Evolutionary conservation across 1,284 basidiomycete genomes (phyloP), one percentile per base, ranked within the genome.

Genomic region (Ustilago esculenta): DNA sequence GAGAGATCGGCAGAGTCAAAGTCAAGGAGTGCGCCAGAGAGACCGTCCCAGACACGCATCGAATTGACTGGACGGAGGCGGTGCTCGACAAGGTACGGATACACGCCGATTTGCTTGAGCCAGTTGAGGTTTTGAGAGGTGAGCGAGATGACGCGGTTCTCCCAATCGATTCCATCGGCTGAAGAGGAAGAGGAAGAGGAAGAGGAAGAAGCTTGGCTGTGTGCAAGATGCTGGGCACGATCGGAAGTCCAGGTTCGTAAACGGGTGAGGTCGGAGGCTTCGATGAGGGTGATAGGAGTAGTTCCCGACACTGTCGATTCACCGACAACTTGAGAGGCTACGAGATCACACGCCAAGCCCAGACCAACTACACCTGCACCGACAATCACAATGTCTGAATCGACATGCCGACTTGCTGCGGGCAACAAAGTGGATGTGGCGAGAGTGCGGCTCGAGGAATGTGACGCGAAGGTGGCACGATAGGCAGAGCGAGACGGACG

Each of bases 41-140:
- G 66, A 20, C 79, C 80, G 47, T 81, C 80, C 63, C 72, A 80
- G n/a, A 81, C 77, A 20, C 68, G 66, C 72, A 81, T 81, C 5
- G 75, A 64, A 21, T 51, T 61, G 35, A 81, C 55, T 11, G 75
- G 44, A 1, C 77, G 66, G 20, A 78, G 52, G 4, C 77, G 71
- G 18, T 64, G 43, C 12, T 52, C 36, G 17, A 68, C 65, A 10
- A 81, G 66, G 46, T 71, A 73, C 2, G 43, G 51, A 10, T 59
- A 51, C 12, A 79, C 74, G 46, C 78, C 77, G 40, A 80, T 68
- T n/a, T 55, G 41, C 35, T 65, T 58, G 55, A 81, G 57, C 79
- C 79, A 81, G 3, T 40, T 41, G 27, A 80, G 59, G 47, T 81
- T 81, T 27, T 79, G 73, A 24, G 64, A 60, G 10, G 74, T 77